Evolutionary conservation across 768 basidiomycete genomes (phyloP), one percentile per base, ranked within the genome.

Genomic region (Thelephora aurantiotincta): DNA sequence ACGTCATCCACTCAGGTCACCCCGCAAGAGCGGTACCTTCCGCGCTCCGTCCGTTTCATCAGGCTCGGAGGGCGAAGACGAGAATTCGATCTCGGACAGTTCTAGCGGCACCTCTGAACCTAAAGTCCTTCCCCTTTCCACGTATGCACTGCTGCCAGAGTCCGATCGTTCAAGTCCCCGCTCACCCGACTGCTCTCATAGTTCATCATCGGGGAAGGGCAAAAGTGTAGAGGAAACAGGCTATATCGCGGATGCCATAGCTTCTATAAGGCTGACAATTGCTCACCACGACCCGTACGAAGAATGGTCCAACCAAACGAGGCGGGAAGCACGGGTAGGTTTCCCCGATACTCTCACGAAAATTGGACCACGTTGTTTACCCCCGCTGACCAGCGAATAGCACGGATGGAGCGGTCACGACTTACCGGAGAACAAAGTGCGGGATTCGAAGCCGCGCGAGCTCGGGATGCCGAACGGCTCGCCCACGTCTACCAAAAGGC

Each of bases 1-100:
- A 30, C 54, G 57, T 50, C 48, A 49, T 11, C 14, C 22, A 13
- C 19, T 19, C 26, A 52, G 55, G 34, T 47, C 26, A 5, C 49
- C 47, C 23, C 61, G 71, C n/a, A 60, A 67, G 33, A 62, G 66
- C 3, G 77, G 74, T 12, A 73, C 74, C 5, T 80, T 75, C 54
- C 76, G 75, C 13, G 58, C 77, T 4, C 69, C 69, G 26, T 70
- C 73, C 5, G 74, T 75, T 48, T 77, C 74, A 7, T 66, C 68
- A 41, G 57, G 63, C 36, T 66, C 66, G 38, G 71, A 71, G 1
- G 69, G 69, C 5, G 52, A 57, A n/a, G 60, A 54, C 14, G 51
- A 55, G n/a, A 50, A 55, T 11, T 58, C 63, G 0, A 61, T 60
- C 49, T 64, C 63, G 1, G 65, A 65, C 6, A 67, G 67, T 26